Base-by-base conservation (phyloP, 768 basidiomycete genomes). In the Rubroboletus pulcherrimus region DNA sequence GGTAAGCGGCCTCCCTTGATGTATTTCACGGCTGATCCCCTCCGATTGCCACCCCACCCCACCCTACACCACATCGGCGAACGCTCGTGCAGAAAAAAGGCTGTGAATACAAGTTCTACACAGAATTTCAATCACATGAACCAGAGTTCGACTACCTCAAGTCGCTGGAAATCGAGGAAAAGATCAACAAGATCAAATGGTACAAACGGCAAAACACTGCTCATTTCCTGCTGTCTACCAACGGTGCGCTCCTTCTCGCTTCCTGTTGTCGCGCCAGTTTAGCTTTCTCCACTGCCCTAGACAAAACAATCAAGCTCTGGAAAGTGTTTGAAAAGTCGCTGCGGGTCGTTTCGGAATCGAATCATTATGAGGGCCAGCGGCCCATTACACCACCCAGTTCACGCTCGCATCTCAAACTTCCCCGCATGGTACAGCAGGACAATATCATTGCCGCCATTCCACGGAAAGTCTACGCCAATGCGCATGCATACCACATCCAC, bases 181-280 rank as follows among this genome's bases (percentile, higher is more conserved):
- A 99, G 88, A 99, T 99, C 81, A 99, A 99, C 81, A 92, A 97
- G 85, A 99, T 99, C 84, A 93, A 94, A 73, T 99, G 97, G 97
- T 98, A 95, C 81, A 94, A 87, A 78, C 84, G 97, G 61, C 94
- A 97, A 77, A 98, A 98, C 72, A 81, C 91, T 44, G 95, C 97
- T 43, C 97, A 99, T 74, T 98, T 99, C 74, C 76, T 99, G 54
- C 75, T 99, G 49, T 96, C 94, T 55, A 98, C 97, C 31, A 99
- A 99, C 66, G 97, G 97, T 96, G 58, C 57, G 81, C 33, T 5
- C 53, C 39, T 24, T 46, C 21, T 44, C 47, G 50, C 39, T 37
- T 43, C 29, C 21, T 35, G 17, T 41, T 30, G 7, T 38, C 46
- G 9, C 29, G 15, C 48, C 19, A 38, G 7, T 50, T 54, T 30